A percentile compares a stretch with the other conserved stretches of the same genome.
Evolutionary conservation across 2,329 filamentous ascomycete species (phyloP).

Genomic region (Paracamarosporium sp.): DNA sequence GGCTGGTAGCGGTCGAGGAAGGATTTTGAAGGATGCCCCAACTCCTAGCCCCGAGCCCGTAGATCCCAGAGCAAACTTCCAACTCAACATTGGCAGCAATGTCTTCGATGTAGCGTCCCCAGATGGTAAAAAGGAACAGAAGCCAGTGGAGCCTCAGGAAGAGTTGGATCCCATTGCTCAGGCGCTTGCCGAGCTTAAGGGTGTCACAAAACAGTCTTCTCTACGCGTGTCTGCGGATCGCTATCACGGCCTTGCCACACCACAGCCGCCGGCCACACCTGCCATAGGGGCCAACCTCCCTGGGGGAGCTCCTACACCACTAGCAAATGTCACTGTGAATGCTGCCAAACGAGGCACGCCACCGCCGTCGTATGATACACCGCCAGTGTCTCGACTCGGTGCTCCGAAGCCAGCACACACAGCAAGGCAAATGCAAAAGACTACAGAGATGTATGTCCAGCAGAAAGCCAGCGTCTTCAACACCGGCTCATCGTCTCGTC

Average conservation of each 20-base stretch:
- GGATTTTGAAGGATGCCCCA: constrained; percentile 36
- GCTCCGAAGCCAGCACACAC: constrained; percentile 93
- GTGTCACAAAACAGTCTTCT: constrained; percentile 79
- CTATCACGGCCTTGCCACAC: constrained; percentile 91
- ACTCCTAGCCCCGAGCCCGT: constrained; percentile 73
- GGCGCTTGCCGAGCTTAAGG: constrained; percentile 91
- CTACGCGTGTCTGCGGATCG: constrained; percentile 92
- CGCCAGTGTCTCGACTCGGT: constrained; percentile 78
- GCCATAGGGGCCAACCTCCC: constrained; percentile 45
- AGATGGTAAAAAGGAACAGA: constrained; percentile 60
- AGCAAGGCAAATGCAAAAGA: constrained; percentile 92
- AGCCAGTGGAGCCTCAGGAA: constrained; percentile 56
- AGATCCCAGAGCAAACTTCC: constrained; percentile 89
- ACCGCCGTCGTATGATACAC: constrained; percentile 82
- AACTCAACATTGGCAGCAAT: constrained; percentile 93
- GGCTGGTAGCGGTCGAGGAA: constrained; percentile 33
- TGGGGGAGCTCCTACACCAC: constrained; percentile 53
- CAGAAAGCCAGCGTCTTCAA: constrained; percentile 83
- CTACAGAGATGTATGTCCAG: constrained; percentile 84
- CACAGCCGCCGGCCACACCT: constrained; percentile 60
- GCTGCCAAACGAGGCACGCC: constrained; percentile 75
- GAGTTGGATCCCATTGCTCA: constrained; percentile 88
- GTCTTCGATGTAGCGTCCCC: constrained; percentile 90
- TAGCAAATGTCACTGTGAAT: constrained; percentile 53
- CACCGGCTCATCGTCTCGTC: constrained; percentile 56